Evolutionary conservation across 371 early-diverging fungal genomes (phyloP).

Genomic region (Mucor mucedo): DNA sequence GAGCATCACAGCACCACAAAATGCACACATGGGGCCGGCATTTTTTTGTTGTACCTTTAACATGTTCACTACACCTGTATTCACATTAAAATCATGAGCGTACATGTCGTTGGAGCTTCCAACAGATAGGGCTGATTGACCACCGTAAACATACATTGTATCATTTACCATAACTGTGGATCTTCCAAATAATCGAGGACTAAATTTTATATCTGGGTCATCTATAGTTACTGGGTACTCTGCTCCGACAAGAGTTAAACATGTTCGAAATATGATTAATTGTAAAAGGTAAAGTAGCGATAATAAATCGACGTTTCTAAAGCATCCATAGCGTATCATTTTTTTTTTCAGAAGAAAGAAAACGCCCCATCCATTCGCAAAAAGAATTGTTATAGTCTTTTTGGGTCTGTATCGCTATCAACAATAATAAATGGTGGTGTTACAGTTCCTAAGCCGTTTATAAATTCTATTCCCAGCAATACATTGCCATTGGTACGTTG

Average conservation of each 20-base stretch:
- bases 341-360: no score
- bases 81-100: not conserved
- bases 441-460: no score
- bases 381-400: no score
- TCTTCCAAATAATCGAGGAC: not conserved
- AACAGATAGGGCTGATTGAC: not conserved
- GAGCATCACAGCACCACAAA: conserved; percentile 6
- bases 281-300: no score
- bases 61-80: not conserved
- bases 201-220: not conserved
- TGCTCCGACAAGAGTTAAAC: not conserved
- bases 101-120: conserved; percentile 1
- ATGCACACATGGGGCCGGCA: not conserved
- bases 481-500: no score
- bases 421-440: no score
- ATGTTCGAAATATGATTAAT: no score
- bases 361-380: no score
- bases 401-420: no score
- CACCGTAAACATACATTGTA: conserved; percentile 7
- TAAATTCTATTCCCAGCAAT: no score
- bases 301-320: no score
- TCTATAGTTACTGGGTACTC: not conserved
- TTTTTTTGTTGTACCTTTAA: not conserved
- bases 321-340: no score
- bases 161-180: conserved; percentile 6